These are phyloP conservation scores for Dendrobium officinale DNA, from an alignment of 106 monocot species.

Conservation along the genomic window DNA sequence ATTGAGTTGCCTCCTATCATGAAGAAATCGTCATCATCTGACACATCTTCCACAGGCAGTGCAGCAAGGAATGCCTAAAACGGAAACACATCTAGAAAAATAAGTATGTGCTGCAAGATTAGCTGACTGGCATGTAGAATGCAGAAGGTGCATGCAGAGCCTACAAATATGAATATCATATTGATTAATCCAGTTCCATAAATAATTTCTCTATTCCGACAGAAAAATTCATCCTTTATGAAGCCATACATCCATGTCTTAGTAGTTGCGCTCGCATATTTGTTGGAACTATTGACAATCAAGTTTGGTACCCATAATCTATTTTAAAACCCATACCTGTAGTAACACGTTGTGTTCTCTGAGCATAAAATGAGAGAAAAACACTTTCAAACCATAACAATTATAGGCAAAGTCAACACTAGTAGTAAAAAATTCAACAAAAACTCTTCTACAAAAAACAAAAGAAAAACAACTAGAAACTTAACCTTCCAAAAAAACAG, in stretches of 20 bases:
- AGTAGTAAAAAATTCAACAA: too few relatives aligned
- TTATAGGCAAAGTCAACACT: too few relatives aligned
- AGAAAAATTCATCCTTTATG: too few relatives aligned
- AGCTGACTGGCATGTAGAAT: background rate
- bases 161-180: background rate
- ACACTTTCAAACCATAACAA: too few relatives aligned
- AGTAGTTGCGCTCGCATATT: background rate
- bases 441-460: too few relatives aligned
- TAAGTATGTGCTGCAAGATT: background rate
- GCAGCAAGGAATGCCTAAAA: slow-evolving; percentile 66
- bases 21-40: slow-evolving; percentile 76
- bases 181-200: background rate
- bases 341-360: background rate
- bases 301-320: background rate
- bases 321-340: background rate
- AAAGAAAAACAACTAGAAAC: too few relatives aligned
- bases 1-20: slow-evolving; percentile 80
- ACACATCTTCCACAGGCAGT: slow-evolving; percentile 46
- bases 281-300: background rate
- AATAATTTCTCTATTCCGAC: background rate
- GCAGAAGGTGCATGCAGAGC: background rate
- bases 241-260: too few relatives aligned
- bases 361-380: background rate
- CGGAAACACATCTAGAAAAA: background rate
- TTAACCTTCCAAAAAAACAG: too few relatives aligned